Conservation (phyloP, 1,284 basidiomycete genomes). For the Ustilago vetiveriae region DNA sequence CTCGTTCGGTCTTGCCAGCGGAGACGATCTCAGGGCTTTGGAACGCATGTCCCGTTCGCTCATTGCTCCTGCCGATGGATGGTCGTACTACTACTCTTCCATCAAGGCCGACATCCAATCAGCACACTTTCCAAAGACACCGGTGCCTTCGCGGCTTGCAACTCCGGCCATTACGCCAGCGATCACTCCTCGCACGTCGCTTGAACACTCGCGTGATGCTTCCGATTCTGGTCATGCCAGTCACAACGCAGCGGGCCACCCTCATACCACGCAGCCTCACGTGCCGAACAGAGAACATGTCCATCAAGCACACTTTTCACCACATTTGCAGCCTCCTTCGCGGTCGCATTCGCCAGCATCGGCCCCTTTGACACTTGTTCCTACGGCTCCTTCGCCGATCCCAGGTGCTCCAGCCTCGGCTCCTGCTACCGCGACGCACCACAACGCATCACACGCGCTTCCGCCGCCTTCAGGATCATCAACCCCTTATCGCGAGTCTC, state of each 20-base stretch:
- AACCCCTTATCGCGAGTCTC: constrained; percentile 39
- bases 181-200: constrained; percentile 36
- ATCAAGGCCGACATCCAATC: constrained; percentile 49
- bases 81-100: constrained; percentile 72
- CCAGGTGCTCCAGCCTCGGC: background rate
- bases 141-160: constrained; percentile 34
- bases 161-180: constrained; percentile 34
- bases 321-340: constrained; percentile 22
- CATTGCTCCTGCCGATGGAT: constrained; percentile 73
- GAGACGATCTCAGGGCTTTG: constrained; percentile 73
- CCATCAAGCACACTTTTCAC: constrained; percentile 7
- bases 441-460: constrained; percentile 8
- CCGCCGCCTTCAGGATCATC: constrained; percentile 15
- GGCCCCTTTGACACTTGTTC: constrained; percentile 9
- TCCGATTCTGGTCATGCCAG: constrained; percentile 27
- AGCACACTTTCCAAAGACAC: constrained; percentile 47
- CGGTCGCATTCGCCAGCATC: constrained; percentile 23
- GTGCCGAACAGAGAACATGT: background rate
- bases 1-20: constrained; percentile 74
- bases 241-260: constrained; percentile 1
- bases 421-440: background rate
- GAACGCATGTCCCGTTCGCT: constrained; percentile 67
- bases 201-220: constrained; percentile 20
- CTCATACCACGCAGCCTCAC: background rate
- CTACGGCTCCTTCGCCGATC: background rate